Percentiles rank a stretch among this genome's conserved stretches.
phyloP scores from a whole-genome alignment of 2,329 filamentous ascomycete species.

The Botrytis pseudocinerea region DNA sequence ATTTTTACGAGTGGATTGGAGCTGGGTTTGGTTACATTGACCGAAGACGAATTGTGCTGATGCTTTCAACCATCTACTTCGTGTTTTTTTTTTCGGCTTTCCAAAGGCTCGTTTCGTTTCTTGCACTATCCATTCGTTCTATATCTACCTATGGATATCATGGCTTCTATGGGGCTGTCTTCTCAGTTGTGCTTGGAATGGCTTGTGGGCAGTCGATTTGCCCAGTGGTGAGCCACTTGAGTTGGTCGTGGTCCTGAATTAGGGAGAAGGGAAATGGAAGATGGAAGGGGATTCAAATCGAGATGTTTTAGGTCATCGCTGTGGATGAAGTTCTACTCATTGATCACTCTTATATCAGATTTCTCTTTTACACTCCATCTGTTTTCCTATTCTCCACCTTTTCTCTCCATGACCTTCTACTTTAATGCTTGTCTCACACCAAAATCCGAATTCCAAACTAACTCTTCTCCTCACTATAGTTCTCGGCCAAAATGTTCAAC shows the following conservation, averaged over 20 bases:
- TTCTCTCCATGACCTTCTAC: not conserved
- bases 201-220: not conserved
- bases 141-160: not conserved
- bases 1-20: not conserved
- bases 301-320: not conserved
- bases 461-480: constrained; percentile 37
- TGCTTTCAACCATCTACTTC: not conserved
- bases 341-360: not conserved
- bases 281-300: too few species aligned
- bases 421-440: not conserved
- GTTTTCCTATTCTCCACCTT: too few species aligned
- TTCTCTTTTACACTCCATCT: not conserved
- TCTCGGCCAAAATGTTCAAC: constrained; percentile 68
- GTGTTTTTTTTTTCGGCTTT: not conserved
- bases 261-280: not conserved
- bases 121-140: not conserved
- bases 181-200: accelerated
- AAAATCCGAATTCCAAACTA: not conserved
- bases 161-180: not conserved
- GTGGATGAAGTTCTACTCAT: not conserved
- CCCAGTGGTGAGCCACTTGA: not conserved
- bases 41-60: not conserved
- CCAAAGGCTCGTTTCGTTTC: not conserved
- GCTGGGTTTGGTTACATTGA: not conserved
- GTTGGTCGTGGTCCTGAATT: too few species aligned